Evolutionary conservation across 1,139 yeast genomes (phyloP), one percentile per base, ranked within the genome.

Genomic region (Geotrichum restrictum): DNA sequence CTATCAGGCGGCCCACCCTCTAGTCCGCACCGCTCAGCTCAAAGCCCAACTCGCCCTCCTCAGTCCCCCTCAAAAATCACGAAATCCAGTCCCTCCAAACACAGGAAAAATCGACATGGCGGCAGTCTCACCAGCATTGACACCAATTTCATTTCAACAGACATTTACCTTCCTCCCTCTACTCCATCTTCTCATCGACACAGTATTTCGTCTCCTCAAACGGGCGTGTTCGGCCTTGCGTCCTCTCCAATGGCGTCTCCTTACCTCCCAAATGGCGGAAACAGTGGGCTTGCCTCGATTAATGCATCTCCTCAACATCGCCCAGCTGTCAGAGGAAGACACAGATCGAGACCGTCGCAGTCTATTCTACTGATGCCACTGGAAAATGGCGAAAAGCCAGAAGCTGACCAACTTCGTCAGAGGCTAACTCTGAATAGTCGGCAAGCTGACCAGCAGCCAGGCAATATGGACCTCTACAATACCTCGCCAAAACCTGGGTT

Each of bases 401-500:
- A 42, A 6, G 45, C 47, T 7, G 45, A 51, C 27, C 48, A 42
- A 16, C 18, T 51, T 19, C 51, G 54, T 3, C 54, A 51, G 27
- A 43, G 54, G 31, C 39, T 51, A 4, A 51, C 51, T 3, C 54
- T 51, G 4, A 45, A 47, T 22, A 40, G 45, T 18, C 48, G 33
- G 7, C 41, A 37, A 11, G 41, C 37, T n/a, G 54, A 51, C 8
- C 38, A 36, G 33, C 51, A 47, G n/a, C 11, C 27, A n/a, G 44
- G 39, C 6, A 40, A 57, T 29, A 54, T 61, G 5, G 61, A 60
- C 36, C 49, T 56, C 2, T 58, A 57, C 48, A 54, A 53, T 42
- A 59, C 61, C 10, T 59, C 62, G n/a, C 60, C 64, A 10, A 60
- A 58, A 16, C 62, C 61, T 22, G 53, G 58, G 3, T 55, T 54